Evolutionary conservation across 108 stramenopile species (phyloP).

Genomic region (Cyclostephanos tholiformis): DNA sequence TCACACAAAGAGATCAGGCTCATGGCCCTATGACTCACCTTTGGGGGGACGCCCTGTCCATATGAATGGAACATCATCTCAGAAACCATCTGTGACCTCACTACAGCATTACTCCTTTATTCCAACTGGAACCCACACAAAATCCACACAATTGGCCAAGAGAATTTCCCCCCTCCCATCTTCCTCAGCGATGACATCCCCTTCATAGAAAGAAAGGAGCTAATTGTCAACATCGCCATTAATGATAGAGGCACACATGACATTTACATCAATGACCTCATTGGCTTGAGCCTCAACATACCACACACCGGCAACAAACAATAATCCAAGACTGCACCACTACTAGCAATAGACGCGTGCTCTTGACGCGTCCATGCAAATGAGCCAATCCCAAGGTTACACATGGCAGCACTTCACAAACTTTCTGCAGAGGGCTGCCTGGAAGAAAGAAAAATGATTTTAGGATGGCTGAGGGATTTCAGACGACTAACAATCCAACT

Average conservation of each 20-base stretch:
- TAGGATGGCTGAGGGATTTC: background rate
- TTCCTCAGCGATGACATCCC: background rate
- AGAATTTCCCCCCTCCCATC: background rate
- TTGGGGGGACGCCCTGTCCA: too few species aligned
- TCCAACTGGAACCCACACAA: slow-evolving; percentile 3
- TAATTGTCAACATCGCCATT: background rate
- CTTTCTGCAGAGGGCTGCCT: slow-evolving; percentile 3
- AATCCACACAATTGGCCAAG: background rate
- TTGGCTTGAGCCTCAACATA: background rate
- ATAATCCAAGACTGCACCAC: background rate
- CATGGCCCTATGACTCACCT: background rate
- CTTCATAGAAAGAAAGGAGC: background rate
- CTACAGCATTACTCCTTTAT: background rate
- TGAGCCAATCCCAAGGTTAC: slow-evolving; percentile 11
- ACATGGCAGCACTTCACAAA: slow-evolving; percentile 10
- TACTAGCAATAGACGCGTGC: background rate
- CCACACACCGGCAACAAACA: background rate
- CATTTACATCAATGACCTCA: too few species aligned
- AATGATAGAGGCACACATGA: background rate
- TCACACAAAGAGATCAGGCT: background rate
- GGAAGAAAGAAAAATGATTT: slow-evolving; percentile 10
- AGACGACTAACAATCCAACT: slow-evolving; percentile 2
- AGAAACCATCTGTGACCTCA: too few species aligned
- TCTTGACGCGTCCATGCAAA: background rate
- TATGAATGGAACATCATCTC: too few species aligned